A percentile compares a stretch with the other conserved stretches of the same genome.
phyloP scores from a whole-genome alignment of 2,329 filamentous ascomycete genomes.

The Neurospora sp. region DNA sequence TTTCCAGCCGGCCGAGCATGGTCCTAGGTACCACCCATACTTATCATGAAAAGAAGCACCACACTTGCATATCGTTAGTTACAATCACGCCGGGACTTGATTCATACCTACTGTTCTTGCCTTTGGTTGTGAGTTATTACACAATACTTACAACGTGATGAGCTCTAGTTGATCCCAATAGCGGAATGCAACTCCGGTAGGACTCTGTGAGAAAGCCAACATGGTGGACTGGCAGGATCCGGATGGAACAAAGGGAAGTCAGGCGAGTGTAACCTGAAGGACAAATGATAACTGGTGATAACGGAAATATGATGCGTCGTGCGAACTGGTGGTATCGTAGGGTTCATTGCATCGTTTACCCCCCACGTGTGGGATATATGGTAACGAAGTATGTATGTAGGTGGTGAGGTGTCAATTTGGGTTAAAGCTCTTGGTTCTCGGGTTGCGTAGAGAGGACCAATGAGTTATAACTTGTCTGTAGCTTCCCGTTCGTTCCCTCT shows the following conservation, averaged over 20 bases:
- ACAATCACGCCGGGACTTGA: not conserved
- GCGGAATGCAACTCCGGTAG: not conserved
- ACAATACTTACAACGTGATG: not conserved
- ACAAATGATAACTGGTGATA: not conserved
- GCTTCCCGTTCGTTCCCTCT: not conserved
- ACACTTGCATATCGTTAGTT: not conserved
- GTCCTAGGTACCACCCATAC: not conserved
- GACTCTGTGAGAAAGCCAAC: not conserved
- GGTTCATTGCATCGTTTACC: not conserved
- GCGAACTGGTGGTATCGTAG: not conserved
- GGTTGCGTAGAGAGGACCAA: not conserved
- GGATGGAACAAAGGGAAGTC: not conserved
- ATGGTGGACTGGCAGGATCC: not conserved
- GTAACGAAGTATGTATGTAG: not conserved
- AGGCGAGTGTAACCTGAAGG: not conserved
- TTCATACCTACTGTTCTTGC: not conserved
- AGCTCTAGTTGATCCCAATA: not conserved
- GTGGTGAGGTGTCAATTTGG: not conserved
- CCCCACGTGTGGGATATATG: not conserved
- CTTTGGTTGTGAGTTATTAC: not conserved
- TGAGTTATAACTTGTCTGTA: not conserved
- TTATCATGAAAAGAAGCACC: not conserved
- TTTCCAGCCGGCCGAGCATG: not conserved
- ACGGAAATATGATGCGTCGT: not conserved
- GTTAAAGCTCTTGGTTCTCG: not conserved